A percentile compares a stretch with the other conserved stretches of the same genome.
These are phyloP conservation scores for Phytophthora boehmeriae DNA, from an alignment of 352 stramenopile species.

Conservation along the genomic window DNA sequence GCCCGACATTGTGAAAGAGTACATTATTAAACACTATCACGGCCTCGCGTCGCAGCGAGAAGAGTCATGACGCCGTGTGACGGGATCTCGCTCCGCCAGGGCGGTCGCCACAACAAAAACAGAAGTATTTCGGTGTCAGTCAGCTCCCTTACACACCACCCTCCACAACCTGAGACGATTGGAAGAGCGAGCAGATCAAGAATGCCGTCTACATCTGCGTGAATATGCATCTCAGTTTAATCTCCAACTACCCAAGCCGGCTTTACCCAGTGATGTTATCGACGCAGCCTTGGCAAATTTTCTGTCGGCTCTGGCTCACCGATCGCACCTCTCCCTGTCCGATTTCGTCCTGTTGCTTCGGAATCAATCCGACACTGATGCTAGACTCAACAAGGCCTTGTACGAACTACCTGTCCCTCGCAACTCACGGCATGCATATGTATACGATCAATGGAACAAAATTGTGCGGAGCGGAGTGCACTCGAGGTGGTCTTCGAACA, in stretches of 20 bases:
- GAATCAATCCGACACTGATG: not conserved
- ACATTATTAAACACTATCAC: not conserved
- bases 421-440: not conserved
- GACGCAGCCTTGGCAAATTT: not conserved
- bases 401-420: not conserved
- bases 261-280: not conserved
- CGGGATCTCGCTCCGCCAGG: too few relatives aligned
- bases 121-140: not conserved
- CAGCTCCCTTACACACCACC: not conserved
- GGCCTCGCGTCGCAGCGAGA: too few relatives aligned
- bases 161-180: not conserved
- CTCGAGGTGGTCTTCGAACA: not conserved
- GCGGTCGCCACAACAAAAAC: not conserved
- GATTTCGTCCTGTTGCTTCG: slow-evolving; percentile 3
- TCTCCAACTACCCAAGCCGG: not conserved
- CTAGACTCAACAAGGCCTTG: slow-evolving; percentile 10
- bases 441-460: not conserved
- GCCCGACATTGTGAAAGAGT: not conserved
- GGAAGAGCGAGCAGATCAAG: not conserved
- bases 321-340: not conserved
- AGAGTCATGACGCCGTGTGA: too few relatives aligned
- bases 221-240: not conserved
- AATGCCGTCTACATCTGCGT: too few relatives aligned
- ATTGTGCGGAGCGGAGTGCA: slow-evolving; percentile 7
- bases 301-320: not conserved